A percentile compares a stretch with the other conserved stretches of the same genome.
Evolutionary conservation across 192 early-diverging fungal genomes (phyloP).

Genomic region (Chytriomyces hyalinus): DNA sequence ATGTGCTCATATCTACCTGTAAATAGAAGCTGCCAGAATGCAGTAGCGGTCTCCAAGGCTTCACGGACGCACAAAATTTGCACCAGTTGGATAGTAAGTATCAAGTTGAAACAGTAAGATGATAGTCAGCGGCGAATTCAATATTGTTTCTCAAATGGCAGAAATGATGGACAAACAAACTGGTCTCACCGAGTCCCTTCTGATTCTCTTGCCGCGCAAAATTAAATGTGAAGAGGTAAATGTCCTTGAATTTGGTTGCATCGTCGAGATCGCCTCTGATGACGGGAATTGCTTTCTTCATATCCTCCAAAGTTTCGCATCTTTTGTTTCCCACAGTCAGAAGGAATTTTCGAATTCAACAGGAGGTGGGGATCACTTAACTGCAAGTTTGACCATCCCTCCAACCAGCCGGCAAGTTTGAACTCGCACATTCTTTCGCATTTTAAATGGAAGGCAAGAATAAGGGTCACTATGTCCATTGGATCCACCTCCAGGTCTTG

Average conservation of each 20-base stretch:
- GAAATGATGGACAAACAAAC: neutral
- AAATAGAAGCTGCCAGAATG: conserved; percentile 76
- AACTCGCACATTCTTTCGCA: conserved; percentile 79
- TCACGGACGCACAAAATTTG: neutral
- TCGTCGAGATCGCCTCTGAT: conserved; percentile 63
- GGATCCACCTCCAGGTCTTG: conserved; percentile 75
- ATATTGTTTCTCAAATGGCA: neutral
- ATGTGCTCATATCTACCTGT: conserved; percentile 63
- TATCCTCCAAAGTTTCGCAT: conserved; percentile 69
- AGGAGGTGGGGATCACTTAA: conserved; percentile 10
- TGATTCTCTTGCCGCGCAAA: conserved; percentile 74
- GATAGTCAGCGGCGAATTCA: neutral
- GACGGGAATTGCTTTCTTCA: conserved; percentile 55
- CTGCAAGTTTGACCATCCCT: conserved; percentile 73
- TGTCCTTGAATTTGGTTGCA: conserved; percentile 63
- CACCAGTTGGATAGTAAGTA: neutral
- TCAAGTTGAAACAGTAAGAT: conserved; percentile 7
- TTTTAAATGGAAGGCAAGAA: conserved; percentile 72
- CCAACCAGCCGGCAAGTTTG: conserved; percentile 67
- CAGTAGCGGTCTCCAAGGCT: conserved; percentile 78
- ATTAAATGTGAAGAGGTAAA: conserved; percentile 79
- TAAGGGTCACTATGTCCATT: conserved; percentile 71
- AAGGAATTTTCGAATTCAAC: too few relatives aligned
- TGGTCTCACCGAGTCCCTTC: conserved; percentile 69
- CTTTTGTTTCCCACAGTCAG: conserved; percentile 1